Conservation (phyloP, 2,329 filamentous ascomycete species). For the Trichoderma citrinoviride region DNA sequence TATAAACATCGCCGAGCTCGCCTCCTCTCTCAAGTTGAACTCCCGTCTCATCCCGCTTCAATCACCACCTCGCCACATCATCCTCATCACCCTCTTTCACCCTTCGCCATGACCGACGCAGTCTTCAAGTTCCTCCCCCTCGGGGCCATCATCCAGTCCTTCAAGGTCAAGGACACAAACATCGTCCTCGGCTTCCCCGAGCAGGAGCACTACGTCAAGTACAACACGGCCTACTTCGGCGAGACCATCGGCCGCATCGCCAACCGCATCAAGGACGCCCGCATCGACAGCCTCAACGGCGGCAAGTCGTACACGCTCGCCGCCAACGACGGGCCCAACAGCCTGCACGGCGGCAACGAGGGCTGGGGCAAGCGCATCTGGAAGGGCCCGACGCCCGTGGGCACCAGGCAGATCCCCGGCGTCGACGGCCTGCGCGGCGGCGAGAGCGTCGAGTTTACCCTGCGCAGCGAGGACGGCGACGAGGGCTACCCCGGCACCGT, state of each 20-base stretch:
- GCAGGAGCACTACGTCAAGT: conserved; percentile 68
- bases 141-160: conserved; percentile 77
- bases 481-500: conserved; percentile 89
- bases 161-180: conserved; percentile 74
- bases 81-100: background rate
- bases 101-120: conserved; percentile 46
- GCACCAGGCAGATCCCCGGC: conserved; percentile 49
- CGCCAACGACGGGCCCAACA: conserved; percentile 75
- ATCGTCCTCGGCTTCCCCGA: conserved; percentile 85
- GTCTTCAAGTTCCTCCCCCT: conserved; percentile 67
- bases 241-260: conserved; percentile 85
- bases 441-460: conserved; percentile 64
- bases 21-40: background rate
- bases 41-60: too few species aligned
- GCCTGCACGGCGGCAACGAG: conserved; percentile 65
- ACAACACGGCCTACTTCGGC: conserved; percentile 82
- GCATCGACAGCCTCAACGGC: conserved; percentile 70
- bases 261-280: conserved; percentile 74
- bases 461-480: conserved; percentile 74
- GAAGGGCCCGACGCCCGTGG: conserved; percentile 65
- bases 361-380: conserved; percentile 84
- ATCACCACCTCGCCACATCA: background rate
- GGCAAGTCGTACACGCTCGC: conserved; percentile 65
- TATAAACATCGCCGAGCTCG: background rate
- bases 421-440: conserved; percentile 55